Percentiles rank a stretch among this genome's conserved stretches.
phyloP scores from a whole-genome alignment of 352 stramenopile species.

The Globisporangium megalacanthum region DNA sequence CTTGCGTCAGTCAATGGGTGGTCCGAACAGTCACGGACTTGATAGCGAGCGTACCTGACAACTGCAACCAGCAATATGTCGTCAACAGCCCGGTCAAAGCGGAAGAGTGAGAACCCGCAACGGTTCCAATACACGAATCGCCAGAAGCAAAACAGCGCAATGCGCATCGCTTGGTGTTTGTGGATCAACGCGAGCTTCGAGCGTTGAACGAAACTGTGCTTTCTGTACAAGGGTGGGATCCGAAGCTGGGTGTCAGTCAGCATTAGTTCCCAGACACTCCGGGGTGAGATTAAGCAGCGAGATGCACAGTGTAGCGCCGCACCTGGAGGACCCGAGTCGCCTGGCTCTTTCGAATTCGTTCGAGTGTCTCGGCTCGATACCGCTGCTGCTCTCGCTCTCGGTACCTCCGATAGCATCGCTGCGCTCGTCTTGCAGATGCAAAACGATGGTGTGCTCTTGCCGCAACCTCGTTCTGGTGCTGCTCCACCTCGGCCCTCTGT shows the following conservation, averaged over 20 bases:
- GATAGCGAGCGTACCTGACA: constrained; percentile 10
- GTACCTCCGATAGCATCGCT: constrained; percentile 6
- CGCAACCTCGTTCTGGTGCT: constrained; percentile 4
- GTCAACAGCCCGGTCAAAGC: constrained; percentile 10
- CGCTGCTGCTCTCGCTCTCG: background rate
- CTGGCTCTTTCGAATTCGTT: background rate
- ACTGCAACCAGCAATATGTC: constrained; percentile 5
- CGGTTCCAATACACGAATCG: constrained; percentile 22
- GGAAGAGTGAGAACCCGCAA: constrained; percentile 20
- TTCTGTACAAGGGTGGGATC: constrained; percentile 8
- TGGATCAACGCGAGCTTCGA: constrained; percentile 6
- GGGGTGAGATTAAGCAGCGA: background rate
- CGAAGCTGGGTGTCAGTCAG: constrained; percentile 8
- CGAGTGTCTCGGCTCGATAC: constrained; percentile 1
- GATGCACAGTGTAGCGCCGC: background rate
- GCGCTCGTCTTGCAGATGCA: background rate
- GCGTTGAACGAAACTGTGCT: background rate
- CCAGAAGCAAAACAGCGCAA: constrained; percentile 37
- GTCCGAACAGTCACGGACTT: too few relatives aligned
- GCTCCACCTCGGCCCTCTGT: constrained; percentile 7
- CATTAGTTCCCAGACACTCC: background rate
- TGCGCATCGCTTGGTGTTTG: constrained; percentile 18
- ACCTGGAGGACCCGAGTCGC: constrained; percentile 11
- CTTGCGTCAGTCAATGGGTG: background rate
- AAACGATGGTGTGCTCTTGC: constrained; percentile 4